Base-by-base conservation (phyloP, 73 alveolate species). In the Strombidium stylifer region DNA sequence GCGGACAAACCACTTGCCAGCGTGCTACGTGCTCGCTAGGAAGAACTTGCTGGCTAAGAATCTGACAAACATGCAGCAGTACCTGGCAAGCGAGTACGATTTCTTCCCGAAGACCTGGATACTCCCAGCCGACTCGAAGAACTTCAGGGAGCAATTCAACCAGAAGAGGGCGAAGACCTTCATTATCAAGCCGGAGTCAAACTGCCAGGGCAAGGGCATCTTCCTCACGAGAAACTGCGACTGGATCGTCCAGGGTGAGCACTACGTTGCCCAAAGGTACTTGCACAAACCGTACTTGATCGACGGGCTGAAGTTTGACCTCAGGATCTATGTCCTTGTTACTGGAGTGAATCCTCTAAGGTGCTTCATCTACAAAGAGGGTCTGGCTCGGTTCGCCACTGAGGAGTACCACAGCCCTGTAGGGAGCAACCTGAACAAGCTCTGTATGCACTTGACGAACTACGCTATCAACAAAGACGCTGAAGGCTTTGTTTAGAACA, bases 321-420 rank as follows among this genome's bases (percentile, higher is more conserved):
- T 94, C 26, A 82, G 99, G 58, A 60, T 94, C 41, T 94, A 94
- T 65, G 97, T 94, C n/a, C 89, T 94, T 51, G 57, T 94, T 14
- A 87, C 96, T 44, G 96, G 97, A 39, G 86, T 89, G 36, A 92
- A 94, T 58, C 99, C 99, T 14, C 64, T 89, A 44, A 81, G 98
- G 78, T 82, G 89, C 26, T 94, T 69, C 69, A 70, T 94, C 40
- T 92, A 83, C 86, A 73, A 90, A 45, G 96, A 94, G 69, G 99
- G 99, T 0, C 75, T 94, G 57, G 97, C 96, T 0, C 72, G 99
- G 49, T 89, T 94, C 62, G 99, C 99, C 11, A 94, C 99, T 4
- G 95, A 92, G 48, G 90, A 76, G 51, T 94, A 94, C 69, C 36
- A 78, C 49, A 67, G 78, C 19, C 96, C 94, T 0, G 44, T 68